These are phyloP conservation scores for Fusarium dimerum DNA, from an alignment of 2,329 filamentous ascomycete species.

Conservation along the genomic window DNA sequence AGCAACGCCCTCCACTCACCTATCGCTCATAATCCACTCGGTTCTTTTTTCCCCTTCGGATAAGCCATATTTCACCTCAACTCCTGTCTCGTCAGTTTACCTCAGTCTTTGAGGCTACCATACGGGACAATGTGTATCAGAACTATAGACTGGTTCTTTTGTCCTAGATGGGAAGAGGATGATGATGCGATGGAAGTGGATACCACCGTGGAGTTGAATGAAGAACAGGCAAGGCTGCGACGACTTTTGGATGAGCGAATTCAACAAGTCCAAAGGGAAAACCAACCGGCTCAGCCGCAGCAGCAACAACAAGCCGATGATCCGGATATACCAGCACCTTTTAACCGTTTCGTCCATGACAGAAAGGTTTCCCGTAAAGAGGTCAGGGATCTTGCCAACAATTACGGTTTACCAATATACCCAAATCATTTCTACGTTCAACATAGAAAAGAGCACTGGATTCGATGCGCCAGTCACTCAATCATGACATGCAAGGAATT, in stretches of 20 bases:
- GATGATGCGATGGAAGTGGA: not conserved
- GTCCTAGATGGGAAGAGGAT: conserved; percentile 1
- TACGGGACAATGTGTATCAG: conserved; percentile 19
- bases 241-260: not conserved
- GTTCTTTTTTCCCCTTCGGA: too few relatives aligned
- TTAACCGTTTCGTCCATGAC: not conserved
- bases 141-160: conserved; percentile 17
- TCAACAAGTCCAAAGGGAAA: not conserved
- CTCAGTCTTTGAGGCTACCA: not conserved
- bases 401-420: not conserved
- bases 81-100: not conserved
- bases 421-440: conserved; percentile 8
- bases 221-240: not conserved
- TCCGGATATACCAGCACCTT: too few relatives aligned
- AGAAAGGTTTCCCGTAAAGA: not conserved
- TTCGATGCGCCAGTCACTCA: conserved; percentile 15
- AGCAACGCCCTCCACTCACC: too few relatives aligned
- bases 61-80: not conserved
- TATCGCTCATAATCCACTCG: too few relatives aligned
- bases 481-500: not conserved
- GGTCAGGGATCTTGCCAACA: not conserved
- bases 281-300: not conserved
- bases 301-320: not conserved
- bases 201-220: not conserved
- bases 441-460: conserved; percentile 10